Percentiles rank a stretch among this genome's conserved stretches.
phyloP scores from a whole-genome alignment of 2,329 filamentous ascomycete genomes.

The Beauveria asiatica region DNA sequence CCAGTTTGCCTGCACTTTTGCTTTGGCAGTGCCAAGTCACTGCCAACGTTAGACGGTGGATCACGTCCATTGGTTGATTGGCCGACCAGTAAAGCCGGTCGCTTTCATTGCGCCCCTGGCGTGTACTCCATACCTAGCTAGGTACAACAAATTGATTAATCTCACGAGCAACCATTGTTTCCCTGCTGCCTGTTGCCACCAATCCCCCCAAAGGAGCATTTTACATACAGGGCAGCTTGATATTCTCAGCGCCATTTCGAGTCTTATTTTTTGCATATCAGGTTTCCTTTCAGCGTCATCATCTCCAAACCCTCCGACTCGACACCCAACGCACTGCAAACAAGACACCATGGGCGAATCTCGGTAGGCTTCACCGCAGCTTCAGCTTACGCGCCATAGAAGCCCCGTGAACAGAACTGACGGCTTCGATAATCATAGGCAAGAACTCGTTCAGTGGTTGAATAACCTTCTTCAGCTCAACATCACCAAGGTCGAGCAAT shows the following conservation, averaged over 20 bases:
- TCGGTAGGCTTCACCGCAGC: slow-evolving; percentile 25
- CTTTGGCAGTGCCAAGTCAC: neutral
- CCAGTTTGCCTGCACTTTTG: neutral
- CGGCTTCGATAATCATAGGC: slow-evolving; percentile 44
- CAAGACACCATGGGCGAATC: slow-evolving; percentile 39
- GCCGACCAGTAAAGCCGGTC: slow-evolving; percentile 8
- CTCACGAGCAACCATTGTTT: slow-evolving; percentile 9
- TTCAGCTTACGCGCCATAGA: neutral
- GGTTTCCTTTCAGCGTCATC: slow-evolving; percentile 13
- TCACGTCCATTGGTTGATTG: slow-evolving; percentile 23
- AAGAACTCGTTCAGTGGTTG: slow-evolving; percentile 92
- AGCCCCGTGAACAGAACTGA: neutral
- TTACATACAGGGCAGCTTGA: neutral
- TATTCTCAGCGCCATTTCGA: neutral
- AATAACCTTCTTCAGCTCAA: slow-evolving; percentile 98
- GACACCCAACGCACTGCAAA: slow-evolving; percentile 12
- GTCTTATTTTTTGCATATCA: slow-evolving; percentile 10
- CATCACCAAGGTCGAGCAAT: slow-evolving; percentile 98
- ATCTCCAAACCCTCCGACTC: slow-evolving; percentile 7
- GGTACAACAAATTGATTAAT: slow-evolving; percentile 7
- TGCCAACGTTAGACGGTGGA: neutral
- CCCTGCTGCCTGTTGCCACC: neutral
- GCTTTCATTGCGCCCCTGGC: neutral
- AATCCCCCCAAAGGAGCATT: neutral
- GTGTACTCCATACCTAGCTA: neutral